These are phyloP conservation scores for Parietaria judaica DNA, from an alignment of 306 rosid species.

Conservation along the genomic window DNA sequence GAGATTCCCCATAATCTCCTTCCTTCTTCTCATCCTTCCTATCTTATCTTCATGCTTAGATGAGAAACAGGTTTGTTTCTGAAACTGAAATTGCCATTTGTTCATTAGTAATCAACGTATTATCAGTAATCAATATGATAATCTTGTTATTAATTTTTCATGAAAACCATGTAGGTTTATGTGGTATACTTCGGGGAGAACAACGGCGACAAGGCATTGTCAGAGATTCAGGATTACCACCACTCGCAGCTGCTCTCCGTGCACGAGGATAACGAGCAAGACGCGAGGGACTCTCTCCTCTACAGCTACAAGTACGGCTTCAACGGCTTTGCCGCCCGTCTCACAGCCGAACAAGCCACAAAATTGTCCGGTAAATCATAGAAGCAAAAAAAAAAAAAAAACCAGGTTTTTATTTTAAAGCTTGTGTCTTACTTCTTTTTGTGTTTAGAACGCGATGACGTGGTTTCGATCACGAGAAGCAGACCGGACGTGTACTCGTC, in stretches of 20 bases:
- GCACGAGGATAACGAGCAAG: constrained; percentile 41
- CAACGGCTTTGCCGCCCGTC: constrained; percentile 95
- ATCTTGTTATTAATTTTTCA: not conserved
- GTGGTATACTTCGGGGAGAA: constrained; percentile 52
- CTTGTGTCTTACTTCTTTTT: not conserved
- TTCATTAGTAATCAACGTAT: not conserved
- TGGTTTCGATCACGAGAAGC: constrained; percentile 21
- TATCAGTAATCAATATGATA: not conserved
- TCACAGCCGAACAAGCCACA: constrained; percentile 54
- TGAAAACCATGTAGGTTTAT: constrained; percentile 34
- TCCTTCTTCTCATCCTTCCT: constrained; percentile 20
- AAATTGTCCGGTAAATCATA: constrained; percentile 47
- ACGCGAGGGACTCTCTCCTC: constrained; percentile 53
- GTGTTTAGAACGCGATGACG: constrained; percentile 46
- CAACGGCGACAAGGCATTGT: constrained; percentile 31
- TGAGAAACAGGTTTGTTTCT: constrained; percentile 12
- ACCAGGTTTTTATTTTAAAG: not conserved
- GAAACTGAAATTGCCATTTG: not conserved
- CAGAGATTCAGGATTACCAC: constrained; percentile 48
- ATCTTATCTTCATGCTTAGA: constrained; percentile 22
- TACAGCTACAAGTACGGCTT: constrained; percentile 76
- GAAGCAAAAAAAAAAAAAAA: not conserved
- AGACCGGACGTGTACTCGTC: constrained; percentile 22
- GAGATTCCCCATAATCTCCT: constrained; percentile 3
- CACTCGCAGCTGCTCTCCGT: constrained; percentile 56